Conservation (phyloP, 495 filamentous ascomycete genomes). For the Trichoderma gamsii region DNA sequence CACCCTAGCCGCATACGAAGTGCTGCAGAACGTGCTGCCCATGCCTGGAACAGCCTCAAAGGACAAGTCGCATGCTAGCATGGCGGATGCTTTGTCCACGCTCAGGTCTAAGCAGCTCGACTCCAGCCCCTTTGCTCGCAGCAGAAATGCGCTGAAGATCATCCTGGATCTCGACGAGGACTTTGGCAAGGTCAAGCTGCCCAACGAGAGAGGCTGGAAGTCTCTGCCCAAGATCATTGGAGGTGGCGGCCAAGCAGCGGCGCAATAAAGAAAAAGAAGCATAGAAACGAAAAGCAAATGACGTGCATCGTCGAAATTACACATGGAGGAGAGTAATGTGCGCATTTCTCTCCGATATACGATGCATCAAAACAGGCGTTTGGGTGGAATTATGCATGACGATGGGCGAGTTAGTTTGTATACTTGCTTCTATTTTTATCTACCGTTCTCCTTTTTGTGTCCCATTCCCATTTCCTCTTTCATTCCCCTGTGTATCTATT, state of each 20-base stretch:
- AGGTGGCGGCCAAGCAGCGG: constrained; percentile 19
- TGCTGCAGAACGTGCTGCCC: constrained; percentile 77
- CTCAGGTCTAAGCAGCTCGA: constrained; percentile 47
- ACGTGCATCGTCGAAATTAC: constrained; percentile 1
- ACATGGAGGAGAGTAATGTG: constrained; percentile 12
- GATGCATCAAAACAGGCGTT: constrained; percentile 10
- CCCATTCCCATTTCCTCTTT: background rate
- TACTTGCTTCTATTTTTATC: constrained; percentile 17
- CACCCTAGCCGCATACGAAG: constrained; percentile 89
- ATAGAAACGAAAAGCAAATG: background rate
- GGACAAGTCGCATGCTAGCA: constrained; percentile 25
- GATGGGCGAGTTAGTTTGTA: constrained; percentile 2
- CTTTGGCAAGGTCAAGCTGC: constrained; percentile 66
- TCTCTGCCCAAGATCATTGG: constrained; percentile 37
- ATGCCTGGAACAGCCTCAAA: constrained; percentile 56
- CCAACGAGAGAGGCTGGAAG: constrained; percentile 47
- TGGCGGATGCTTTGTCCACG: constrained; percentile 26
- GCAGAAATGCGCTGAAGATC: constrained; percentile 91
- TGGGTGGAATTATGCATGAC: background rate
- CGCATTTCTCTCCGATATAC: constrained; percentile 15
- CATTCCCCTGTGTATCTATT: constrained; percentile 8
- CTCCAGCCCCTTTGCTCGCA: constrained; percentile 74
- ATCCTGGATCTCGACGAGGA: constrained; percentile 90
- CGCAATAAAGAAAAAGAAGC: background rate
- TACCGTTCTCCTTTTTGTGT: constrained; percentile 14